These are phyloP conservation scores for Colletotrichum graminicola DNA, from an alignment of 2,329 filamentous ascomycete genomes.

Conservation along the genomic window DNA sequence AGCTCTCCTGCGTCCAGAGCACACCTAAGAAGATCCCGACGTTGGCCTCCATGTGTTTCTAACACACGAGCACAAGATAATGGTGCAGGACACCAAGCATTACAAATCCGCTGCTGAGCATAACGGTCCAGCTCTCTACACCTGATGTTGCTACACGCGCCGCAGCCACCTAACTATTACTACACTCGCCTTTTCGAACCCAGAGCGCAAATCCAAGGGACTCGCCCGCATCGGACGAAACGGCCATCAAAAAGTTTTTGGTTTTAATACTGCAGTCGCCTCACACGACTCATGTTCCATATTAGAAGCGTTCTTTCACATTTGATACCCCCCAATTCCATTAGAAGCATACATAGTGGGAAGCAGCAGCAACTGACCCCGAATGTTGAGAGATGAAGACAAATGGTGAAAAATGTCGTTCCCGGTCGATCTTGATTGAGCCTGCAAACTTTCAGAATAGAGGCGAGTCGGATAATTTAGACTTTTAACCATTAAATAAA, in stretches of 20 bases:
- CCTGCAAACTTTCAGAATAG: background rate
- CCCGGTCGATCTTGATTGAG: background rate
- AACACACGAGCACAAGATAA: background rate
- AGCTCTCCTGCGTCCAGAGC: background rate
- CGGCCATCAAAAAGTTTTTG: too few species aligned
- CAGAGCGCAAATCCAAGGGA: too few species aligned
- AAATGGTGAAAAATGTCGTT: background rate
- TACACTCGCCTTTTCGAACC: background rate
- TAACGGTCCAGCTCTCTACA: background rate
- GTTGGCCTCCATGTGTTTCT: background rate
- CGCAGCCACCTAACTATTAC: too few species aligned
- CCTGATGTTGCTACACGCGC: background rate
- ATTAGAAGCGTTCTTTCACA: background rate
- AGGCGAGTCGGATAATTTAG: background rate
- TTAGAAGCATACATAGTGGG: background rate
- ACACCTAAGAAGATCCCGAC: background rate
- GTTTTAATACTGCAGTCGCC: background rate
- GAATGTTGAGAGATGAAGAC: background rate
- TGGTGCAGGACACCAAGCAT: slow-evolving; percentile 14
- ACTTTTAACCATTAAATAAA: background rate
- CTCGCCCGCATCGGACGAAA: too few species aligned
- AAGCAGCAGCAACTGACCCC: background rate
- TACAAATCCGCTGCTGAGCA: background rate
- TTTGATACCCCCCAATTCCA: slow-evolving; percentile 14
- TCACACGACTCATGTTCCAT: background rate